Evolutionary conservation across 208 protist genomes (phyloP).

Genomic region (Tetramitus jugosus): DNA sequence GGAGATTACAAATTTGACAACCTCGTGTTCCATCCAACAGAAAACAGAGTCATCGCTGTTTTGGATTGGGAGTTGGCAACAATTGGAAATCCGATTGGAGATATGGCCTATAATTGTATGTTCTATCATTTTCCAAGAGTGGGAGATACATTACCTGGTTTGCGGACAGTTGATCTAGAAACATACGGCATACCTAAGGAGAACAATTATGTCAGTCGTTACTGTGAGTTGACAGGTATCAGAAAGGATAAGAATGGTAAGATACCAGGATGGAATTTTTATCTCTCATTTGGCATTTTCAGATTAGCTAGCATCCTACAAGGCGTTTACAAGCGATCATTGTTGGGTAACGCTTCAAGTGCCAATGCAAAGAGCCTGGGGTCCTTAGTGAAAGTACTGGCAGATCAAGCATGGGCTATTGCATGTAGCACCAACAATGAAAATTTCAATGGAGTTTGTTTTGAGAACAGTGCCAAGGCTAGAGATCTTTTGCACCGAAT

Average conservation of each 20-base stretch:
- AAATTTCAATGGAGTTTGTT: neutral
- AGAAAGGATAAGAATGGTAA: slow-evolving; percentile 23
- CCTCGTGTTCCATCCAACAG: slow-evolving; percentile 56
- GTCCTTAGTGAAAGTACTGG: neutral
- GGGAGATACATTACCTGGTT: neutral
- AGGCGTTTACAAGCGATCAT: slow-evolving; percentile 48
- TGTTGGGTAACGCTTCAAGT: slow-evolving; percentile 46
- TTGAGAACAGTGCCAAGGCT: neutral
- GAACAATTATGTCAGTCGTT: neutral
- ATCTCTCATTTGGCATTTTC: slow-evolving; percentile 49
- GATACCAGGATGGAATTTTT: slow-evolving; percentile 44
- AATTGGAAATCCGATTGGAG: slow-evolving; percentile 49
- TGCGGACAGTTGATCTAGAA: neutral
- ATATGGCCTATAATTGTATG: slow-evolving; percentile 49
- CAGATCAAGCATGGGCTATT: neutral
- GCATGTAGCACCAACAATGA: neutral
- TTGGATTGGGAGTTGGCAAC: slow-evolving; percentile 73
- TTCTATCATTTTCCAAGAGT: slow-evolving; percentile 24
- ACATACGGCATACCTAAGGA: slow-evolving; percentile 6
- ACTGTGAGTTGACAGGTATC: neutral
- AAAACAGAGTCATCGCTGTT: slow-evolving; percentile 49
- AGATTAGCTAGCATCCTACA: slow-evolving; percentile 41
- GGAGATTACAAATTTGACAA: slow-evolving; percentile 51
- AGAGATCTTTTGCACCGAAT: neutral
- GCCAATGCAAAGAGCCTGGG: neutral